Evolutionary conservation across 1,139 yeast genomes (phyloP), one percentile per base, ranked within the genome.

Genomic region (Entelexis sorbosivorans): DNA sequence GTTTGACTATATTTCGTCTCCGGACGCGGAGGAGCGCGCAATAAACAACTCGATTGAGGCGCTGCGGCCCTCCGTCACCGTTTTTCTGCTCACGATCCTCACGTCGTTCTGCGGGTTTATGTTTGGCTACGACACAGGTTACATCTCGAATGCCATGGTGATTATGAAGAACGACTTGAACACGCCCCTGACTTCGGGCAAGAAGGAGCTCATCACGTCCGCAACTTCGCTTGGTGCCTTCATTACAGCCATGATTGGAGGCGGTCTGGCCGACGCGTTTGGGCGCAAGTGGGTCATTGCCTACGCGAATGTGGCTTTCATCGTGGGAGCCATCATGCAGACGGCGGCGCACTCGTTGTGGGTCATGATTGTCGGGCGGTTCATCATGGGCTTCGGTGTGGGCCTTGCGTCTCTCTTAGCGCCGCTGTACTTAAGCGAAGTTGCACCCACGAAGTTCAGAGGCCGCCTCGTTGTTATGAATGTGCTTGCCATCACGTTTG

Each of bases 61-160:
- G 28, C 51, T 59, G 34, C 42, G 38, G 39, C 62, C 62, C 8
- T 52, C 61, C 11, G 14, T 38, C 22, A 44, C 85, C 63, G 84
- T 88, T 51, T 70, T 88, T 29, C 68, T 78, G 35, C 69, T 89
- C 52, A 85, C 95, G 0, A 71, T 82, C 51, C 79, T 86, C 16
- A 82, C 96, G 0, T 87, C 96, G 10, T 81, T 89, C 56, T 87
- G 96, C 1, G 97, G 97, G 5, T 88, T 88, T 67, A 80, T 89
- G 87, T 89, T 88, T 68, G 97, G 97, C 58, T 89, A 89, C 64
- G 97, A 89, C 66, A 89, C 97, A 0, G 97, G 96, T 56, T 89
- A 89, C 67, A 87, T 89, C 44, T 88, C 96, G 1, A 81, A 94
- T 16, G 96, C 96, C 0, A 73, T 89, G 62, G 95, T 88, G 17